Conservation (phyloP, 768 basidiomycete genomes). For the Termitomyces sp. region DNA sequence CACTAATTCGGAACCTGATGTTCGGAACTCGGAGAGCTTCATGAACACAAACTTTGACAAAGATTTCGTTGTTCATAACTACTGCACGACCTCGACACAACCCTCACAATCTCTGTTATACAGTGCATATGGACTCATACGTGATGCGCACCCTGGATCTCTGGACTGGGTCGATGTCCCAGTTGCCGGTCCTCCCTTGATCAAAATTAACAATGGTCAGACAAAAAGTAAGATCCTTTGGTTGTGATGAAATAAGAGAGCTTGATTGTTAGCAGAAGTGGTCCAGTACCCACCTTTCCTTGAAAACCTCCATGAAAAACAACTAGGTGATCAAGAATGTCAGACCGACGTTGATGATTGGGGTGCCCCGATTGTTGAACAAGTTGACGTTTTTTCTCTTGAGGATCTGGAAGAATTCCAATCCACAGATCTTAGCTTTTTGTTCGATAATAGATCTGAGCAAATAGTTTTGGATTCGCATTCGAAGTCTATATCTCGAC, state of each 20-base stretch:
- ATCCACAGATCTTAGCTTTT: constrained; percentile 23
- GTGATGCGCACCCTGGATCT: not conserved
- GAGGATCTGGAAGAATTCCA: constrained; percentile 39
- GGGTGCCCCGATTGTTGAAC: constrained; percentile 25
- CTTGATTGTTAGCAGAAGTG: not conserved
- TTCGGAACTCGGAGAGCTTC: not conserved
- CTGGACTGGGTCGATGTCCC: not conserved
- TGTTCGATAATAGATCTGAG: not conserved
- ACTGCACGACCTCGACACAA: not conserved
- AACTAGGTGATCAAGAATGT: not conserved
- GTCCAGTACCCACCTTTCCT: constrained; percentile 6
- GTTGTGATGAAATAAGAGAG: no score
- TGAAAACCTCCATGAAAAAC: not conserved
- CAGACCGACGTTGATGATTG: constrained; percentile 25
- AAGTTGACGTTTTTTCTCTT: constrained; percentile 30
- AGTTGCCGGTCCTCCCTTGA: not conserved
- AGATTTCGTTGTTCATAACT: constrained; percentile 1
- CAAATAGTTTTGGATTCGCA: not conserved
- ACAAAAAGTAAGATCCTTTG: not conserved
- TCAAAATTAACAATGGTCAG: not conserved
- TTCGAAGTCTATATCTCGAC: not conserved
- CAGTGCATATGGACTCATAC: not conserved
- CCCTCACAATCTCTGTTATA: not conserved
- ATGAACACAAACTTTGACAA: not conserved
- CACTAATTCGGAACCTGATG: no score